Evolutionary conservation across 2,329 filamentous ascomycete species (phyloP).

Genomic region (Mariannaea elegans): DNA sequence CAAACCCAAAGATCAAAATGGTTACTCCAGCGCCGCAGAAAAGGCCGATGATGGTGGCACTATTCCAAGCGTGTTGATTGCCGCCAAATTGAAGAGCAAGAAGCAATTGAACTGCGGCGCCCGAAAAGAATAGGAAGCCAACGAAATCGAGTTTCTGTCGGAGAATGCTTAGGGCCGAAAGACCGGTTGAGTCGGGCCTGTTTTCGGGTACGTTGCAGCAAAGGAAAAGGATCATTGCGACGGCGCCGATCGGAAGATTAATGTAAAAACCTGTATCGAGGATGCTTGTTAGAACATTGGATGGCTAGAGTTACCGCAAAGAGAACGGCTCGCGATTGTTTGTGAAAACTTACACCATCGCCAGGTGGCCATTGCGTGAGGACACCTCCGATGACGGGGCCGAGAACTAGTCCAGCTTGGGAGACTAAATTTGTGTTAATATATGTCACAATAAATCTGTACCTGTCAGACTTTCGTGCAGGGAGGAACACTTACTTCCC

Average conservation of each 20-base stretch:
- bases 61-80: conserved; percentile 54
- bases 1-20: neutral
- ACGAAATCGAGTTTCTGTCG: conserved; percentile 1
- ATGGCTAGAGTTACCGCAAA: no score
- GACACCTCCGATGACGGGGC: neutral
- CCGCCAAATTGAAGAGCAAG: conserved; percentile 50
- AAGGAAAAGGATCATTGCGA: neutral
- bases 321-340: no score
- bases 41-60: conserved; percentile 53
- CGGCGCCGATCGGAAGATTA: conserved; percentile 5
- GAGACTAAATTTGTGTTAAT: no score
- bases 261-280: neutral
- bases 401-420: neutral
- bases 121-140: conserved; percentile 56
- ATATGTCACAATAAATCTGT: no score
- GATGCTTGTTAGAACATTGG: no score
- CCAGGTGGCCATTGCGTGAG: conserved; percentile 1
- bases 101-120: conserved; percentile 54
- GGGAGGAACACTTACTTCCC: no score
- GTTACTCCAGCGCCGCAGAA: conserved; percentile 34
- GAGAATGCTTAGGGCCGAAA: no score
- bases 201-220: conserved; percentile 1
- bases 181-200: neutral
- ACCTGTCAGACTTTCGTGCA: no score
- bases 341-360: neutral